phyloP scores from a whole-genome alignment of 2,329 filamentous ascomycete genomes.

The Aspergillus quadrilineatus region DNA sequence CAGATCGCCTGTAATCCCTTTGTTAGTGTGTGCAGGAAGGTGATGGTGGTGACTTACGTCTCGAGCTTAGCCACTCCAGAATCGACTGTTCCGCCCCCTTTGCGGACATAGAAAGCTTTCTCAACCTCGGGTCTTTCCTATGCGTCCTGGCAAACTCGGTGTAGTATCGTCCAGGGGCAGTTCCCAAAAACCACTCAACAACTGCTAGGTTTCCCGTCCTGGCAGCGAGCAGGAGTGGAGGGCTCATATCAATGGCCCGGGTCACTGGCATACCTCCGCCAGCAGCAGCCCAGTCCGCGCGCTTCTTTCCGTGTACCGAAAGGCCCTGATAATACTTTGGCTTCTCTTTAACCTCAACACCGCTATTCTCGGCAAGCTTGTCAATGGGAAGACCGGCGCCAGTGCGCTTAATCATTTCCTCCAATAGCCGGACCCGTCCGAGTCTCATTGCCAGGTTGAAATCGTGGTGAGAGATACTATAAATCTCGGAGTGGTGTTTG shows the following conservation, averaged over 20 bases:
- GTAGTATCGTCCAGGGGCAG: conserved; percentile 67
- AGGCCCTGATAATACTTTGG: conserved; percentile 74
- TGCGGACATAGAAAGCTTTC: conserved; percentile 56
- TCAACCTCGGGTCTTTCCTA: conserved; percentile 61
- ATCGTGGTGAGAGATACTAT: conserved; percentile 22
- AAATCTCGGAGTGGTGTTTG: conserved; percentile 6
- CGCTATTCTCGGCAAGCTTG: conserved; percentile 64
- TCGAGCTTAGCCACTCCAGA: conserved; percentile 32
- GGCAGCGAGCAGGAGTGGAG: conserved; percentile 36
- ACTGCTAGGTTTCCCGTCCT: conserved; percentile 58
- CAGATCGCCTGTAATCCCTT: conserved; percentile 38
- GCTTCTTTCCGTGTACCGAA: conserved; percentile 72
- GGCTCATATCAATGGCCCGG: conserved; percentile 4
- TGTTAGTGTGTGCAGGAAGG: not conserved
- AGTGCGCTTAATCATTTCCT: conserved; percentile 63
- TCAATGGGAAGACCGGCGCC: conserved; percentile 70
- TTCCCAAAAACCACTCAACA: conserved; percentile 75
- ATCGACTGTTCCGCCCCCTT: conserved; percentile 14
- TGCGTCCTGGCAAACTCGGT: conserved; percentile 65
- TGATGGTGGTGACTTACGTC: conserved; percentile 49
- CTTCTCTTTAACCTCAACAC: conserved; percentile 62
- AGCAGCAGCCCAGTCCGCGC: conserved; percentile 70
- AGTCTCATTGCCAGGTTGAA: conserved; percentile 46
- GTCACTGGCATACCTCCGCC: conserved; percentile 42
- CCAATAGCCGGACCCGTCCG: conserved; percentile 37